A percentile compares a stretch with the other conserved stretches of the same genome.
Evolutionary conservation across 2,329 filamentous ascomycete species (phyloP).

Genomic region (Ceratocystis harringtonii): DNA sequence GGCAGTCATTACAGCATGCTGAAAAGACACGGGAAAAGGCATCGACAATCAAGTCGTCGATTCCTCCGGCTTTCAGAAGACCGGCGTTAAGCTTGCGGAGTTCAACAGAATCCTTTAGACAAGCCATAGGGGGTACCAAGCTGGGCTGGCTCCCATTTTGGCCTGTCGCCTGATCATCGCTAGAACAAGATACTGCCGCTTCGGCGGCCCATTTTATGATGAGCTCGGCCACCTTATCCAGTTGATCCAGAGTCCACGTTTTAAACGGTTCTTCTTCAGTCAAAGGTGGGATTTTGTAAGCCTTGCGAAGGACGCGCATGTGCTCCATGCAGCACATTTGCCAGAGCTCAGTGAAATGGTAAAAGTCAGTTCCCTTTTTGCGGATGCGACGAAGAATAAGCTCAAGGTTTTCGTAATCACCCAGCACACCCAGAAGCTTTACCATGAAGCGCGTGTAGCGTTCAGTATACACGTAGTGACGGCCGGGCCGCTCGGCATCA

Average conservation of each 20-base stretch:
- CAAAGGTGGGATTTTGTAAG: slow-evolving; percentile 30
- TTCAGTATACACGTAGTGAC: slow-evolving; percentile 84
- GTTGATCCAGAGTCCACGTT: slow-evolving; percentile 37
- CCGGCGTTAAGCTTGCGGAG: slow-evolving; percentile 64
- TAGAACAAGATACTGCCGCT: not conserved
- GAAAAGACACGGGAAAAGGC: slow-evolving; percentile 46
- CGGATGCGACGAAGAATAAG: slow-evolving; percentile 63
- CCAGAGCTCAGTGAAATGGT: slow-evolving; percentile 47
- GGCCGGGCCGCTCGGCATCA: slow-evolving; percentile 65
- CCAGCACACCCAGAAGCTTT: slow-evolving; percentile 54
- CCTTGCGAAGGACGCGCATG: slow-evolving; percentile 36
- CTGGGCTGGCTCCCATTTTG: not conserved
- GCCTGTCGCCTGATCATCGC: not conserved
- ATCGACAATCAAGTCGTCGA: slow-evolving; percentile 90
- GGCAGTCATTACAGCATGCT: slow-evolving; percentile 9
- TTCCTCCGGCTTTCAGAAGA: slow-evolving; percentile 68
- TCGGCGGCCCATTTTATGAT: slow-evolving; percentile 37
- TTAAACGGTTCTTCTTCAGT: slow-evolving; percentile 42
- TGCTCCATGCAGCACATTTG: slow-evolving; percentile 40
- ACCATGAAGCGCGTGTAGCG: slow-evolving; percentile 76
- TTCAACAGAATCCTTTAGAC: slow-evolving; percentile 44
- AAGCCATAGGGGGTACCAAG: slow-evolving; percentile 30
- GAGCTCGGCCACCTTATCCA: slow-evolving; percentile 40
- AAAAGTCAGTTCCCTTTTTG: slow-evolving; percentile 64
- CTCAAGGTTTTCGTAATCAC: slow-evolving; percentile 63